A percentile compares a stretch with the other conserved stretches of the same genome.
Evolutionary conservation across 176 grass and related monocot species (phyloP).

Genomic region (Tillandsia leiboldiana): DNA sequence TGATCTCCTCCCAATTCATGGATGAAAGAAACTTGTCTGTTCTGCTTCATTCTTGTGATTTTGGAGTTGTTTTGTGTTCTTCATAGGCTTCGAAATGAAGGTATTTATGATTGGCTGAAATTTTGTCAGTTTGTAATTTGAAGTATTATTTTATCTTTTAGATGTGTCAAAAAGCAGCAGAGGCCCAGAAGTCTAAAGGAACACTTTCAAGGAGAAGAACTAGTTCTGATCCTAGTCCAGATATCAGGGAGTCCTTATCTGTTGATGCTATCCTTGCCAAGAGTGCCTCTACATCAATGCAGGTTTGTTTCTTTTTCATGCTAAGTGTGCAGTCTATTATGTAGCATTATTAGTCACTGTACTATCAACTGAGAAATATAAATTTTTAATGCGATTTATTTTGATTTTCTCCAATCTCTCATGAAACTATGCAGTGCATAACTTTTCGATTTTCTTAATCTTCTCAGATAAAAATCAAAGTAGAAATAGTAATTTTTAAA

Average conservation of each 20-base stretch:
- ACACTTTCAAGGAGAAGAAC: conserved; percentile 61
- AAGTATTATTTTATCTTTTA: conserved; percentile 18
- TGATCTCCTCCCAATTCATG: not conserved
- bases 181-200: conserved; percentile 87
- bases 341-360: no score
- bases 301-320: conserved; percentile 37
- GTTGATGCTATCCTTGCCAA: conserved; percentile 89
- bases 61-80: no score
- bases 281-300: conserved; percentile 41
- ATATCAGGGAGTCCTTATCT: conserved; percentile 72
- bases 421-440: no score
- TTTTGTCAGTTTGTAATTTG: not conserved
- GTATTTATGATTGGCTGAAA: no score
- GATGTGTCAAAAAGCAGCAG: conserved; percentile 93
- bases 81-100: no score
- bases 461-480: no score
- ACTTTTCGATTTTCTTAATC: no score
- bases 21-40: not conserved
- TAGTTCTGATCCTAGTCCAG: conserved; percentile 58
- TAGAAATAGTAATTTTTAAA: no score
- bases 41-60: not conserved
- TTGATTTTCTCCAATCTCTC: no score
- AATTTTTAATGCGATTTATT: no score
- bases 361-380: no score
- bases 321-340: no score